A percentile compares a stretch with the other conserved stretches of the same genome.
Conservation (phyloP, 1,284 basidiomycete genomes). For the Afroboletus lepidellus region DNA sequence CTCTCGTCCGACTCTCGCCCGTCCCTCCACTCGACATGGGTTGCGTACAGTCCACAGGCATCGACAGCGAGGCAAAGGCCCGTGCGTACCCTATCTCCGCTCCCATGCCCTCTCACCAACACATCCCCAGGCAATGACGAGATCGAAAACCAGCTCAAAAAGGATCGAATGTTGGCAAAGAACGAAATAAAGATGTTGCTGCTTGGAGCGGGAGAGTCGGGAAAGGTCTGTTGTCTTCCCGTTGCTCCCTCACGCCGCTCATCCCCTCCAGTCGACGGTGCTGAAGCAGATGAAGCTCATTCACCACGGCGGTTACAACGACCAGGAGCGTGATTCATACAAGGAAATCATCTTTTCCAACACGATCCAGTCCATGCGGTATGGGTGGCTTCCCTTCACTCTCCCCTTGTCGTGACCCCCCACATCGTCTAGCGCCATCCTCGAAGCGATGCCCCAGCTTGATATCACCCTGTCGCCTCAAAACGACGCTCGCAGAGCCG, state of each 20-base stretch:
- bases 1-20: conserved; percentile 15
- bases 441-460: conserved; percentile 80
- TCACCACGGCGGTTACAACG: conserved; percentile 88
- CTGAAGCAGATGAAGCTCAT: conserved; percentile 98
- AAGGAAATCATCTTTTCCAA: conserved; percentile 98
- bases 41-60: conserved; percentile 67
- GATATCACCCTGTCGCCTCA: conserved; percentile 61
- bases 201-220: conserved; percentile 91
- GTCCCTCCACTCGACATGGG: conserved; percentile 49
- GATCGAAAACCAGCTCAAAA: conserved; percentile 94
- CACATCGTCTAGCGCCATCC: conserved; percentile 63
- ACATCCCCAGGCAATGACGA: conserved; percentile 76
- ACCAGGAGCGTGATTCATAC: conserved; percentile 91
- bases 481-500: conserved; percentile 75
- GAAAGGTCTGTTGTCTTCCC: conserved; percentile 56
- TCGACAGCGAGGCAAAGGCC: conserved; percentile 80
- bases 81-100: conserved; percentile 50
- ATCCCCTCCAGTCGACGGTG: conserved; percentile 70
- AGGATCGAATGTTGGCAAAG: conserved; percentile 88
- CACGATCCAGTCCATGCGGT: conserved; percentile 95
- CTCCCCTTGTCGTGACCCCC: not conserved
- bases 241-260: not conserved
- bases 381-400: conserved; percentile 19
- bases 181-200: conserved; percentile 95
- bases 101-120: not conserved